Conservation (phyloP, 1,284 basidiomycete species). For the Cryptococcus sp. region DNA sequence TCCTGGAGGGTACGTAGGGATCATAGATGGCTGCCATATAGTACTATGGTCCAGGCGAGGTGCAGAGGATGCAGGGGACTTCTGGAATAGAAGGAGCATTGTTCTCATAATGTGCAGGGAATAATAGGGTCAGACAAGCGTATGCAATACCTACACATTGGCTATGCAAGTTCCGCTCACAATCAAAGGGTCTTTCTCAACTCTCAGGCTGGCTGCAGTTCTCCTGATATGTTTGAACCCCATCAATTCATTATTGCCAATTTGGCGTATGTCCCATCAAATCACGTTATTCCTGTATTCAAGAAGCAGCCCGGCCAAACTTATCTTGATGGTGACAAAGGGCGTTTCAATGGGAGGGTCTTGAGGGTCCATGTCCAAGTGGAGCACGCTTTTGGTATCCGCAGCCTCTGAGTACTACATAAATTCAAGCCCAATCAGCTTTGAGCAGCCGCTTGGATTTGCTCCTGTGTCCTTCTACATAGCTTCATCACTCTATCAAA, state of each 20-base stretch:
- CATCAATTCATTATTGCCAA: background rate
- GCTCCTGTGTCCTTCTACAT: background rate
- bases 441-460: background rate
- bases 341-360: background rate
- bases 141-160: background rate
- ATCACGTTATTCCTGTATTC: background rate
- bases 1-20: background rate
- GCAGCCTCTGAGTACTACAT: background rate
- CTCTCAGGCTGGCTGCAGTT: background rate
- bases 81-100: background rate
- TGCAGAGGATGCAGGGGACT: background rate
- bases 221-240: background rate
- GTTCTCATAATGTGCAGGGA: background rate
- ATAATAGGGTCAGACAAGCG: background rate
- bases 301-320: background rate
- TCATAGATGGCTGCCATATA: background rate
- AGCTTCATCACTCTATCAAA: background rate
- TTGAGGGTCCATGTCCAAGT: background rate
- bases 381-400: background rate
- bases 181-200: background rate
- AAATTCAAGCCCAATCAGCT: background rate
- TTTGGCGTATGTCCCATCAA: background rate
- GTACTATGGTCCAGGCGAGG: background rate
- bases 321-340: background rate
- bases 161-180: background rate